A percentile compares a stretch with the other conserved stretches of the same genome.
Conservation (phyloP, 1,284 basidiomycete genomes). For the Sanghuangporus baumii region DNA sequence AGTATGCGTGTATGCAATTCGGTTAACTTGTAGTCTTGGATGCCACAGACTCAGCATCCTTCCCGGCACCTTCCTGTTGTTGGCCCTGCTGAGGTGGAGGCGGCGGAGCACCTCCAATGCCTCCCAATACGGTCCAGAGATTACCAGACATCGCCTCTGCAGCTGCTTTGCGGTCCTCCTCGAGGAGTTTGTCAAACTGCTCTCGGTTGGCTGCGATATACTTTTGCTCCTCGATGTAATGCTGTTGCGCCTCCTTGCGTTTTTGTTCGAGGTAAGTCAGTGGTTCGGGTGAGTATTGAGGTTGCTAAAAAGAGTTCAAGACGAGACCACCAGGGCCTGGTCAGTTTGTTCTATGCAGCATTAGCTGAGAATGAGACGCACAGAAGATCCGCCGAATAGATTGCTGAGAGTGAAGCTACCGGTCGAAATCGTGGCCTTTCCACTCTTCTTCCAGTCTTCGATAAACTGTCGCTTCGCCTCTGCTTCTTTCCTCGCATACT, state of each 20-base stretch:
- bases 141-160: conserved; percentile 51
- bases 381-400: conserved; percentile 48
- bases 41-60: neutral
- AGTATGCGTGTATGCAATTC: neutral
- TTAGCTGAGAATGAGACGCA: neutral
- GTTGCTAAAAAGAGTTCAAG: conserved; percentile 19
- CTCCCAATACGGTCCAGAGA: conserved; percentile 36
- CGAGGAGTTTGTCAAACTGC: conserved; percentile 72
- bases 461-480: conserved; percentile 73
- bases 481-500: conserved; percentile 85
- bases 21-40: neutral
- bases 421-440: conserved; percentile 37
- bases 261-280: conserved; percentile 89
- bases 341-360: too few relatives aligned
- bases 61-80: neutral
- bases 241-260: conserved; percentile 78
- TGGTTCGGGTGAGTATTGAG: conserved; percentile 40
- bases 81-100: conserved; percentile 1
- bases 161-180: conserved; percentile 81
- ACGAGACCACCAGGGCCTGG: too few relatives aligned
- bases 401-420: conserved; percentile 53
- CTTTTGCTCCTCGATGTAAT: conserved; percentile 84
- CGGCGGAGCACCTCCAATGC: conserved; percentile 21
- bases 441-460: conserved; percentile 76
- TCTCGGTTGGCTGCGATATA: conserved; percentile 82